Base-by-base conservation (phyloP, 2,329 filamentous ascomycete genomes). In the Penicillium sp. region DNA sequence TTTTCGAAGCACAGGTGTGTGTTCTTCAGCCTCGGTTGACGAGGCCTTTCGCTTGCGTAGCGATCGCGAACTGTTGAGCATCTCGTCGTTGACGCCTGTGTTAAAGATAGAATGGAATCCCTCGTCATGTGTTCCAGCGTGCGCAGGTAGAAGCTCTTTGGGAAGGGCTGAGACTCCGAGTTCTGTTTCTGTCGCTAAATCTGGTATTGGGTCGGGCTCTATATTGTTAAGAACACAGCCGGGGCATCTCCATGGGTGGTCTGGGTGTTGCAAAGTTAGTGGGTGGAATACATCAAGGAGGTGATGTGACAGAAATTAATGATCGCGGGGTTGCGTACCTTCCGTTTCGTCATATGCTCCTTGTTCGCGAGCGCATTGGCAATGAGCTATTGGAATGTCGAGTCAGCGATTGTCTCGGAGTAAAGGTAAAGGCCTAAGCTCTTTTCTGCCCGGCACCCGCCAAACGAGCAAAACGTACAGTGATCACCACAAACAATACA, bases 21-120 rank as follows among this genome's bases (percentile, higher is more conserved):
- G 68, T 48, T 75, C 78, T 46, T 88, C 86, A 14, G 66, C 79
- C 55, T 85, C 83, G 12, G 83, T 79, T 3, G 89, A 88, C 1
- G 90, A 91, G 17, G 90, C 87, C 73, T 93, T 96, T 51, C 92
- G 85, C 75, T 96, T 96, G 57, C 92, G 84, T 57, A 96, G 77
- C 31, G 89, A 84, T 50, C 91, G 87, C 9, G 90, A 87, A 43
- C 88, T 89, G 72, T 93, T 88, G 77, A 88, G 80, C 8, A 87
- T 82, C 66, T 91, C 88, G 59, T 88, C 88, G 50, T 88, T 84
- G 51, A 89, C 79, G 36, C 89, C 77, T 53, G 86, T 86, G 62
- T 88, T 88, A 72, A 91, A 91, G 28, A 91, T 84, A 0, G 89
- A 91, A 72, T 90, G 88, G 16, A 89, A 89, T 58, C 86, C 86